Percentiles rank a stretch among this genome's conserved stretches.
These are phyloP conservation scores for Coemansia sp. DNA, from an alignment of 192 early-diverging fungal species.

Conservation along the genomic window DNA sequence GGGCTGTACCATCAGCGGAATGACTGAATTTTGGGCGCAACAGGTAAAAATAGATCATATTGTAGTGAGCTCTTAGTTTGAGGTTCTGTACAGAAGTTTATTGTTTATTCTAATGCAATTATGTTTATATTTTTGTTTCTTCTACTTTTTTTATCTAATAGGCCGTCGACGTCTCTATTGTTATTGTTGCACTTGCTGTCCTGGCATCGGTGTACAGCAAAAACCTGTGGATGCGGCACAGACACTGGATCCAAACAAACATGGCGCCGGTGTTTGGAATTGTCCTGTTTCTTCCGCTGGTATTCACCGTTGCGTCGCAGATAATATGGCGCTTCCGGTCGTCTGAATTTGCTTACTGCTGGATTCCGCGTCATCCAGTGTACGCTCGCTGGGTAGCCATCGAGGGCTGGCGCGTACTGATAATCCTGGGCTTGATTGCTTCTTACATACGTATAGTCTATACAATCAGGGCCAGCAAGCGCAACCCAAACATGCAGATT, in stretches of 20 bases:
- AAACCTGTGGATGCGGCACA: conserved; percentile 18
- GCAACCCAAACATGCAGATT: neutral
- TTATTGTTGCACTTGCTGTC: conserved; percentile 25
- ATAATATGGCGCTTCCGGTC: conserved; percentile 51
- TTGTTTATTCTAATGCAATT: too few relatives aligned
- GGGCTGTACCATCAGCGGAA: conserved; percentile 42
- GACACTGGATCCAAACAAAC: conserved; percentile 46
- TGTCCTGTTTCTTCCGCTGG: conserved; percentile 34
- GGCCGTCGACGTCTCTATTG: conserved; percentile 29
- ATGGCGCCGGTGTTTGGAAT: conserved; percentile 38
- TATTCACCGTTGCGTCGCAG: conserved; percentile 23
- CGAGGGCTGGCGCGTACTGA: conserved; percentile 38
- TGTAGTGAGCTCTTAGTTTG: too few relatives aligned
- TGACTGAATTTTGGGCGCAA: conserved; percentile 45
- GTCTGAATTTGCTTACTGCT: conserved; percentile 47
- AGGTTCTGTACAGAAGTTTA: too few relatives aligned
- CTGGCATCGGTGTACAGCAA: conserved; percentile 24
- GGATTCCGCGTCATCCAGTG: conserved; percentile 46
- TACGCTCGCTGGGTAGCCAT: conserved; percentile 50
- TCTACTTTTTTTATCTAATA: conserved; percentile 2
- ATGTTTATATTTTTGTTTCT: neutral
- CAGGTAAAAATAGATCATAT: conserved; percentile 18
- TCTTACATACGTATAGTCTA: conserved; percentile 16
- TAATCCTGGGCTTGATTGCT: conserved; percentile 13
- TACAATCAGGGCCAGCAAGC: neutral